A percentile compares a stretch with the other conserved stretches of the same genome.
Evolutionary conservation across 495 filamentous ascomycete genomes (phyloP).

Genomic region (Penicillium crystallinum): DNA sequence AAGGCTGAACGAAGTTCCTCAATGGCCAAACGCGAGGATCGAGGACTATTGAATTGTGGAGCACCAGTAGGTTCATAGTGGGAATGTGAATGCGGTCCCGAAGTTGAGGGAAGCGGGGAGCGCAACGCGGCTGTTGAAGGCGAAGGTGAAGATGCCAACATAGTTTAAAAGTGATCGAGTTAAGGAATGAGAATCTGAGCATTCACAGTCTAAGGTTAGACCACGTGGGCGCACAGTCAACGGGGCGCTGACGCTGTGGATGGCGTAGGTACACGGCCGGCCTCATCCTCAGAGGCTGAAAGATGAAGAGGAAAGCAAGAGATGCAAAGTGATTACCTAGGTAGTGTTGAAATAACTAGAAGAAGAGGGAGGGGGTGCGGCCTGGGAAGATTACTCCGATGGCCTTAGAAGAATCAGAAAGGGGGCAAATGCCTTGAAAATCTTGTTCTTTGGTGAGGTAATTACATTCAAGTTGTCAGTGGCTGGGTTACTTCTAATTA

Average conservation of each 20-base stretch:
- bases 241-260: constrained; percentile 35
- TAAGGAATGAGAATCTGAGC: constrained; percentile 17
- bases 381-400: not conserved
- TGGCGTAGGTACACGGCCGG: constrained; percentile 24
- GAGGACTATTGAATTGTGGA: constrained; percentile 35
- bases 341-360: not conserved
- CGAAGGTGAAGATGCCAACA: constrained; percentile 48
- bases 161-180: constrained; percentile 16
- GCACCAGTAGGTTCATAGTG: constrained; percentile 32
- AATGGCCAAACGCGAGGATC: constrained; percentile 41
- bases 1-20: constrained; percentile 46
- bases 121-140: constrained; percentile 38
- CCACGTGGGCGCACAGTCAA: constrained; percentile 46
- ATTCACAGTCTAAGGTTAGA: constrained; percentile 29
- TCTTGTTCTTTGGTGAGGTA: constrained; percentile 8
- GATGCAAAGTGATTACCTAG: not conserved
- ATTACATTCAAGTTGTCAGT: constrained; percentile 1
- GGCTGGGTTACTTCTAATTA: not conserved
- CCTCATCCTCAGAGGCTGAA: constrained; percentile 22
- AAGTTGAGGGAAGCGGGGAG: constrained; percentile 22
- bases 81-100: constrained; percentile 21
- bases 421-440: constrained; percentile 5
- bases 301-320: not conserved
- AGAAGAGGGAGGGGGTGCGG: constrained; percentile 2
- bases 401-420: not conserved